A percentile compares a stretch with the other conserved stretches of the same genome.
Conservation (phyloP, 768 basidiomycete species). For the Suillus occidentalis region DNA sequence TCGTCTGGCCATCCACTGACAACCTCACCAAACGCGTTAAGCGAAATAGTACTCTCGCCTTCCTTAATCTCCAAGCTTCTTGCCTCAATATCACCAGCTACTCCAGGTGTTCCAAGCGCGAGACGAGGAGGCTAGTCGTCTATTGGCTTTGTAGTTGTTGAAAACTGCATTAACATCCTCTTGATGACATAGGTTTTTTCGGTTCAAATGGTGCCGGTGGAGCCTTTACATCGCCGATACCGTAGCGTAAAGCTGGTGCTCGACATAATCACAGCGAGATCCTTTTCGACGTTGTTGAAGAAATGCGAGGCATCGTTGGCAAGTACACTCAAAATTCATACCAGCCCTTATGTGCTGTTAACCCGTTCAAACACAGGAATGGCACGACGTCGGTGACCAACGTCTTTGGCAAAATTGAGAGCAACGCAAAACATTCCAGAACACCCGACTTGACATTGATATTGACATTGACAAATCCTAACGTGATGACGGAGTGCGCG, state of each 20-base stretch:
- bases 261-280: constrained; percentile 89
- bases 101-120: constrained; percentile 23
- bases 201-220: constrained; percentile 40
- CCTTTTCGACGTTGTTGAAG: constrained; percentile 88
- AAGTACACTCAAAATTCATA: constrained; percentile 20
- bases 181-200: constrained; percentile 19
- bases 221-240: constrained; percentile 85
- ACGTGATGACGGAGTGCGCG: constrained; percentile 71
- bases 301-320: constrained; percentile 53
- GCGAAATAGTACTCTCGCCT: constrained; percentile 92
- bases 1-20: constrained; percentile 91
- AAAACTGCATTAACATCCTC: neutral
- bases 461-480: constrained; percentile 74
- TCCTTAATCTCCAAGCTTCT: constrained; percentile 78
- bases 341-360: neutral
- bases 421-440: constrained; percentile 76
- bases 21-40: constrained; percentile 84
- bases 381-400: constrained; percentile 65
- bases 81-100: constrained; percentile 32
- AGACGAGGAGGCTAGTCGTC: constrained; percentile 27
- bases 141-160: neutral
- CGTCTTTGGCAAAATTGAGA: constrained; percentile 77
- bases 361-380: constrained; percentile 44
- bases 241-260: constrained; percentile 87
- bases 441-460: constrained; percentile 88